Conservation (phyloP, 1,284 basidiomycete species). For the Stygiomarasmius scandens region DNA sequence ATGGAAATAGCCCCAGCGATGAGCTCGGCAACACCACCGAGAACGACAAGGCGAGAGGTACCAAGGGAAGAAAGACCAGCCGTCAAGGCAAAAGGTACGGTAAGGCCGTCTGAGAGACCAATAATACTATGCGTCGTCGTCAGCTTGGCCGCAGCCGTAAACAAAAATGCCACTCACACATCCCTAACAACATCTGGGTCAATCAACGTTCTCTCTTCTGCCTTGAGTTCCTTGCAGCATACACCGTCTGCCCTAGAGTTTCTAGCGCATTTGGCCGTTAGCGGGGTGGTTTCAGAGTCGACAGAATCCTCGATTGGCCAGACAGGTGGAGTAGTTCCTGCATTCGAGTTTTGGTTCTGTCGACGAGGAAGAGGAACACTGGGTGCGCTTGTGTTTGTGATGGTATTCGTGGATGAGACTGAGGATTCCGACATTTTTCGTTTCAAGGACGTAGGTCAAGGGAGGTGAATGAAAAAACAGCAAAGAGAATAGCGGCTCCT, state of each 20-base stretch:
- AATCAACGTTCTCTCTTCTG: slow-evolving; percentile 76
- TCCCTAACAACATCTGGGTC: slow-evolving; percentile 87
- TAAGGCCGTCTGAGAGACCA: slow-evolving; percentile 94
- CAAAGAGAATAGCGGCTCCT: too few relatives aligned
- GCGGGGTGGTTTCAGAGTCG: slow-evolving; percentile 42
- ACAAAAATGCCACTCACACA: slow-evolving; percentile 51
- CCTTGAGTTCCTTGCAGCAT: slow-evolving; percentile 83
- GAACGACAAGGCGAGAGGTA: slow-evolving; percentile 84
- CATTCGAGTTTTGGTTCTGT: slow-evolving; percentile 1
- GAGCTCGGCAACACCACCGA: slow-evolving; percentile 91
- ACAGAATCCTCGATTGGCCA: slow-evolving; percentile 59
- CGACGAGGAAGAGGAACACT: slow-evolving; percentile 14
- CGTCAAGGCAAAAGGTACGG: slow-evolving; percentile 89
- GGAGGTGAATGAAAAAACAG: too few relatives aligned
- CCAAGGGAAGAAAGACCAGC: slow-evolving; percentile 92
- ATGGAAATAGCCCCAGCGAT: slow-evolving; percentile 96
- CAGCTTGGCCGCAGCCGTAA: background rate
- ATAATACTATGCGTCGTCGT: slow-evolving; percentile 65
- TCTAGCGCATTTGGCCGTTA: slow-evolving; percentile 62
- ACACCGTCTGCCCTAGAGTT: slow-evolving; percentile 59
- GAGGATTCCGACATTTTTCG: too few relatives aligned
- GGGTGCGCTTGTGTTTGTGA: background rate
- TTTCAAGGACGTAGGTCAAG: too few relatives aligned
- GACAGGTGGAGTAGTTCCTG: slow-evolving; percentile 49
- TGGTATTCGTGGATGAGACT: too few relatives aligned